phyloP scores from a whole-genome alignment of 495 filamentous ascomycete genomes.

The Hyaloscypha hepaticicola region DNA sequence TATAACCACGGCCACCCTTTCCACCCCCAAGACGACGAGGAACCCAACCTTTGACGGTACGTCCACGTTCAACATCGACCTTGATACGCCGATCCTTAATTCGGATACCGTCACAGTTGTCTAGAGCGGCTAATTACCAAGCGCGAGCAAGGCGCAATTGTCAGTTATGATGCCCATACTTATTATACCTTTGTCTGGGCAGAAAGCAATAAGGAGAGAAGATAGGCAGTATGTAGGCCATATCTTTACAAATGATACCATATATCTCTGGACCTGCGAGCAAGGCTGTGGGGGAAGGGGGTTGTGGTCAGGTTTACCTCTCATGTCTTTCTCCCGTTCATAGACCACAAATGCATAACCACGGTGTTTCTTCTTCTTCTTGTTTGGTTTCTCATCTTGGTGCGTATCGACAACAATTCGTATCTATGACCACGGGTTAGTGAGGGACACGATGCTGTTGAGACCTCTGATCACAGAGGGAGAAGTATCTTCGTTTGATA shows the following conservation, averaged over 20 bases:
- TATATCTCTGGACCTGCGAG: constrained; percentile 35
- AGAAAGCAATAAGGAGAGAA: constrained; percentile 29
- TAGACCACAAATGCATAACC: constrained; percentile 98
- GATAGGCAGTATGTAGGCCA: constrained; percentile 60
- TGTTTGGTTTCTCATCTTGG: constrained; percentile 66
- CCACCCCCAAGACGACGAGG: constrained; percentile 91
- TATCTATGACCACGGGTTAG: constrained; percentile 57
- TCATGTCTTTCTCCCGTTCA: constrained; percentile 98
- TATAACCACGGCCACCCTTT: constrained; percentile 89
- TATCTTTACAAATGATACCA: constrained; percentile 42
- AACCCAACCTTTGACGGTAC: constrained; percentile 92
- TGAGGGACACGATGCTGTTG: neutral
- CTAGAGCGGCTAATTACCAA: constrained; percentile 55
- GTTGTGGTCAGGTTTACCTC: constrained; percentile 67
- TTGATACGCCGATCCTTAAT: constrained; percentile 90
- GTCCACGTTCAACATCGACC: constrained; percentile 94
- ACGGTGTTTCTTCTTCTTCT: constrained; percentile 77
- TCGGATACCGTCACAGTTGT: constrained; percentile 74
- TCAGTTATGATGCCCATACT: constrained; percentile 53
- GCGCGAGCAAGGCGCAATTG: constrained; percentile 53
- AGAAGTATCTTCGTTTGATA: no score
- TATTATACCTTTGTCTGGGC: constrained; percentile 39
- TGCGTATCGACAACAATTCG: constrained; percentile 74
- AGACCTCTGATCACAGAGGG: no score
- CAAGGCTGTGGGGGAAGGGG: constrained; percentile 38